Conservation (phyloP, 1,284 basidiomycete genomes). For the Afroboletus lepidellus region DNA sequence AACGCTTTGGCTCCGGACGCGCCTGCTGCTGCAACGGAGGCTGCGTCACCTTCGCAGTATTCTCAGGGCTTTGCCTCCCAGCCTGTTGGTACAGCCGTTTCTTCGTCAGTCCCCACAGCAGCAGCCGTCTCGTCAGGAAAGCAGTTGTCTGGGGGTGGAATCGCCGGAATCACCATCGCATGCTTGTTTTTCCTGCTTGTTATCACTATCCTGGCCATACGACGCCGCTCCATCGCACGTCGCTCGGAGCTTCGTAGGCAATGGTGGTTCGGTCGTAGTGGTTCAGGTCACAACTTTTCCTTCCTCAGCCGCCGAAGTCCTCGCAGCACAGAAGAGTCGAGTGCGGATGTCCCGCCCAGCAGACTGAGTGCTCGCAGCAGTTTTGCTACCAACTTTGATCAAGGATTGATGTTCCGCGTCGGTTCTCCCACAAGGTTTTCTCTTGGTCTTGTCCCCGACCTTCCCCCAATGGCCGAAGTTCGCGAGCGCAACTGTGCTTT, state of each 20-base stretch:
- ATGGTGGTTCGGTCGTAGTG: constrained; percentile 26
- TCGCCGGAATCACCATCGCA: constrained; percentile 31
- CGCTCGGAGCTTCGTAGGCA: constrained; percentile 31
- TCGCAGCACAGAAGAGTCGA: constrained; percentile 1
- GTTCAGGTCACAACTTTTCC: constrained; percentile 3
- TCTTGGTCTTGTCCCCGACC: constrained; percentile 13
- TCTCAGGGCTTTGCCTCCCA: constrained; percentile 3
- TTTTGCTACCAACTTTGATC: constrained; percentile 47
- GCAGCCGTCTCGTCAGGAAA: constrained; percentile 9
- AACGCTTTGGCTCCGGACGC: not conserved
- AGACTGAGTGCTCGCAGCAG: constrained; percentile 40
- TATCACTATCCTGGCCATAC: constrained; percentile 32
- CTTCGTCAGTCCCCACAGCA: constrained; percentile 4
- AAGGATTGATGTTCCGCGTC: constrained; percentile 23
- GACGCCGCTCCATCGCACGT: constrained; percentile 33
- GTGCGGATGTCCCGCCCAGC: not conserved
- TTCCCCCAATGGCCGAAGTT: constrained; percentile 52
- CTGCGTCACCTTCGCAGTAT: not conserved
- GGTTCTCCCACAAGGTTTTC: constrained; percentile 13
- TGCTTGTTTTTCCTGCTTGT: constrained; percentile 22
- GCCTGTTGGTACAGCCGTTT: not conserved
- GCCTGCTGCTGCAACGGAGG: constrained; percentile 1
- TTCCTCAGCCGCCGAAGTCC: not conserved
- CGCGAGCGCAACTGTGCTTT: constrained; percentile 31
- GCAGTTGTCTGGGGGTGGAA: constrained; percentile 28